These are phyloP conservation scores for Petrea volubilis DNA, from an alignment of 257 asterid genomes.

Conservation along the genomic window DNA sequence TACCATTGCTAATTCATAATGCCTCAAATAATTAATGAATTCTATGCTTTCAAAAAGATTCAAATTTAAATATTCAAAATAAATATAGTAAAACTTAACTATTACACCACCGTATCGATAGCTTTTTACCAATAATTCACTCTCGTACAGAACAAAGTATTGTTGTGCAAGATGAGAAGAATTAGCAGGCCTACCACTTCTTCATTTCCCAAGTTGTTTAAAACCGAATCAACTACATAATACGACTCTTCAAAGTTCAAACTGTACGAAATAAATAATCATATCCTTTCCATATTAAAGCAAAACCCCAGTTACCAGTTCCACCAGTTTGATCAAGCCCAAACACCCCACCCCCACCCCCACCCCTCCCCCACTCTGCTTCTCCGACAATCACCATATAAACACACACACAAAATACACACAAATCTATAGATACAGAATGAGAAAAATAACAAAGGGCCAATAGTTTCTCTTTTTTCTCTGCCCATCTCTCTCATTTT, in stretches of 20 bases:
- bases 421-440: neutral
- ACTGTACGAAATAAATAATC: neutral
- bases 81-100: too few relatives aligned
- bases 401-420: neutral
- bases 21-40: too few relatives aligned
- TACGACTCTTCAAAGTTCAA: neutral
- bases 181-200: neutral
- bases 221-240: neutral
- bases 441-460: too few relatives aligned
- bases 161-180: neutral
- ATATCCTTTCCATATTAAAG: too few relatives aligned
- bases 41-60: too few relatives aligned
- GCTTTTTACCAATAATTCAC: neutral
- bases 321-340: slow-evolving; percentile 21
- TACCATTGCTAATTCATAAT: too few relatives aligned
- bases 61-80: too few relatives aligned
- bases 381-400: neutral
- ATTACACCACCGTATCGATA: too few relatives aligned
- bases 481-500: too few relatives aligned
- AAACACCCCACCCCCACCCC: too few relatives aligned
- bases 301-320: neutral
- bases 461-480: too few relatives aligned
- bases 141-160: neutral
- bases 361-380: neutral
- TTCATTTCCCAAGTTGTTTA: neutral